Evolutionary conservation across 2,329 filamentous ascomycete species (phyloP).

Genomic region (Diaporthe eres): DNA sequence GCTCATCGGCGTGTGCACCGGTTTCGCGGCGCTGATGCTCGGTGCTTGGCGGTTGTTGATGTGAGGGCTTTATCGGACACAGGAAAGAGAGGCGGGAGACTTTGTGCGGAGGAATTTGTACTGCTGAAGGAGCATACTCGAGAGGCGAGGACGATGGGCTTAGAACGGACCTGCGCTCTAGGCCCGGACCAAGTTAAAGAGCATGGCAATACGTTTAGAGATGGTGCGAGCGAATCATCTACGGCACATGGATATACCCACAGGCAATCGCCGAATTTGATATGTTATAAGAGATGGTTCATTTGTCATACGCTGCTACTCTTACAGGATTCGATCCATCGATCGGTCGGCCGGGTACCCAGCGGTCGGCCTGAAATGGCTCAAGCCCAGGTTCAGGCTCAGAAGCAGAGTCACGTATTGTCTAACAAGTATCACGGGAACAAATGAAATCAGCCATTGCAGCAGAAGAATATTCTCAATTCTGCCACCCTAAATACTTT

Average conservation of each 20-base stretch:
- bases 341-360: not conserved
- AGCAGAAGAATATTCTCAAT: slow-evolving; percentile 7
- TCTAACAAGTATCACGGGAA: not conserved
- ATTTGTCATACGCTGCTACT: not conserved
- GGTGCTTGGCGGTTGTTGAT: slow-evolving; percentile 80
- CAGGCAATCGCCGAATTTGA: slow-evolving; percentile 13
- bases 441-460: not conserved
- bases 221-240: slow-evolving; percentile 3
- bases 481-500: slow-evolving; percentile 27
- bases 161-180: not conserved
- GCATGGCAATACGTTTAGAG: not conserved
- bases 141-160: not conserved
- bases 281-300: not conserved
- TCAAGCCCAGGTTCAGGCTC: not conserved
- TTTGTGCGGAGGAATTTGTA: not conserved
- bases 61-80: slow-evolving; percentile 54
- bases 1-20: slow-evolving; percentile 88
- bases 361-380: not conserved
- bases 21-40: slow-evolving; percentile 75
- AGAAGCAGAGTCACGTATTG: not conserved
- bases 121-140: not conserved
- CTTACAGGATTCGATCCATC: not conserved
- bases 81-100: not conserved
- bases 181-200: not conserved
- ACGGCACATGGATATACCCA: slow-evolving; percentile 29